Evolutionary conservation across 768 basidiomycete species (phyloP).

Genomic region (Phaeotremella fagi): DNA sequence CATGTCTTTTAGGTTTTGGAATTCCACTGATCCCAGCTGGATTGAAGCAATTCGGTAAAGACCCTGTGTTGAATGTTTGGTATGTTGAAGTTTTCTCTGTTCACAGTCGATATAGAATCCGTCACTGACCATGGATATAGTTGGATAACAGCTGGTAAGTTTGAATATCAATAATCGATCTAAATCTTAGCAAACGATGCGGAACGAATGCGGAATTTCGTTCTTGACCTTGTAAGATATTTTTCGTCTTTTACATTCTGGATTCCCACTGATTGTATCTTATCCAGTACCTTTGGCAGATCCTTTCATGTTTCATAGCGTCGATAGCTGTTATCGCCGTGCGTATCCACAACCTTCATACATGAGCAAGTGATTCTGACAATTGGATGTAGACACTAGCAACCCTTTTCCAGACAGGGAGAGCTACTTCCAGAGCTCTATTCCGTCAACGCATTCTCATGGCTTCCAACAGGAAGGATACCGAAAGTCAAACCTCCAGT

Average conservation of each 20-base stretch:
- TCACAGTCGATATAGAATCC: not conserved
- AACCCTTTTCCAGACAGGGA: constrained; percentile 9
- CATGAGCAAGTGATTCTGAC: not conserved
- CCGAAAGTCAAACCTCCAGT: too few relatives aligned
- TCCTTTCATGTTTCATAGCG: constrained; percentile 22
- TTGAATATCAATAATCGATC: too few relatives aligned
- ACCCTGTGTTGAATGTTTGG: constrained; percentile 15
- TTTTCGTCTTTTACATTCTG: not conserved
- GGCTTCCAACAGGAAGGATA: too few relatives aligned
- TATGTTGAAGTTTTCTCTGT: constrained; percentile 10
- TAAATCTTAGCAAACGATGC: too few relatives aligned
- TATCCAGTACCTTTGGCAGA: constrained; percentile 28
- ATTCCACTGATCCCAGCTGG: constrained; percentile 22
- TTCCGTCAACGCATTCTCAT: too few relatives aligned
- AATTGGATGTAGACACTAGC: constrained; percentile 3
- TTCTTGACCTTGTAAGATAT: constrained; percentile 9
- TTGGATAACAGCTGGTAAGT: not conserved
- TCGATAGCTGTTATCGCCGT: constrained; percentile 11
- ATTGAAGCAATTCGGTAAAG: constrained; percentile 18
- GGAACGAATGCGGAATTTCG: constrained; percentile 1
- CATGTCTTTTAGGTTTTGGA: constrained; percentile 12
- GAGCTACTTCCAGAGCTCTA: constrained; percentile 9
- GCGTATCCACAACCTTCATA: too few relatives aligned
- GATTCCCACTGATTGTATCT: too few relatives aligned
- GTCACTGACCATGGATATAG: not conserved